Conservation (phyloP, 495 filamentous ascomycete species). For the Thozetella sp. region DNA sequence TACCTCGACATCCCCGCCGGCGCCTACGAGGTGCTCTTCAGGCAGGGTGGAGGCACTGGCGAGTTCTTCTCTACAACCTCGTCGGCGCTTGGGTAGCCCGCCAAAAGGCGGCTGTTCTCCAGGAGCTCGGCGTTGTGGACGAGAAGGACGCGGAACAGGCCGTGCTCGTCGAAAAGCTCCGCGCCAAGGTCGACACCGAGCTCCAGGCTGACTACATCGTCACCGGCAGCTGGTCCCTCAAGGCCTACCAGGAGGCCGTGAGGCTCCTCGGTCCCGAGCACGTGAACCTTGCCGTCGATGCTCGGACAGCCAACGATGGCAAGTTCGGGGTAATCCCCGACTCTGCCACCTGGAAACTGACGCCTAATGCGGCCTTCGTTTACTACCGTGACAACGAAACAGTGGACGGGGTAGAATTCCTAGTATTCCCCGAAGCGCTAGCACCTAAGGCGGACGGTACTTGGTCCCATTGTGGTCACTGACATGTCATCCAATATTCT, state of each 20-base stretch:
- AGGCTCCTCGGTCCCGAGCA: conserved; percentile 74
- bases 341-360: conserved; percentile 76
- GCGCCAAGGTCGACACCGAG: conserved; percentile 62
- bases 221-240: conserved; percentile 90
- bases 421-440: conserved; percentile 66
- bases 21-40: conserved; percentile 77
- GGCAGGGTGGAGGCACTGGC: conserved; percentile 82
- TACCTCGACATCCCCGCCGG: conserved; percentile 72
- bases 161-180: conserved; percentile 60
- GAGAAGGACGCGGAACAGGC: conserved; percentile 53
- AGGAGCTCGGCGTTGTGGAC: conserved; percentile 28
- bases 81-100: conserved; percentile 79
- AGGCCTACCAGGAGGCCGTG: conserved; percentile 84
- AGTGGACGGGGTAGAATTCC: conserved; percentile 94
- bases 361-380: conserved; percentile 72
- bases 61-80: conserved; percentile 83
- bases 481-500: conserved; percentile 88
- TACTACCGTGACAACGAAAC: conserved; percentile 97
- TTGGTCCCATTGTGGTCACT: conserved; percentile 70
- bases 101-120: conserved; percentile 42
- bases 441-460: conserved; percentile 56
- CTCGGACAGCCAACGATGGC: conserved; percentile 69
- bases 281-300: conserved; percentile 78
- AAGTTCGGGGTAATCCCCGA: conserved; percentile 87
- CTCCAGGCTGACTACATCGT: conserved; percentile 87